phyloP scores from a whole-genome alignment of 805 yeast genomes.

The Nematodospora valgi region DNA sequence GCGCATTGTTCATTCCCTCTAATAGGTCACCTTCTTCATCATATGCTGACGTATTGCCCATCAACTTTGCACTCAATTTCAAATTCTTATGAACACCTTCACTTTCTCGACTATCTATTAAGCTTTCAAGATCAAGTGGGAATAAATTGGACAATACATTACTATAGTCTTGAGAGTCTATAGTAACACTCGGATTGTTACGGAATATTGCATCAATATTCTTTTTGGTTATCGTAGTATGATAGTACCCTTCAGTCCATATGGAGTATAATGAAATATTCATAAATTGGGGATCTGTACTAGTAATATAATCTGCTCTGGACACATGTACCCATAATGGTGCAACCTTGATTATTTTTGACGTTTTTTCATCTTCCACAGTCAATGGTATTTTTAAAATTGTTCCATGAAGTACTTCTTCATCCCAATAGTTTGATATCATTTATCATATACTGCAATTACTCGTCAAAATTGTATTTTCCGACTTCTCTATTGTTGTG shows the following conservation, averaged over 20 bases:
- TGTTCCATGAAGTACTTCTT: constrained; percentile 9
- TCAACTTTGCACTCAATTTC: constrained; percentile 17
- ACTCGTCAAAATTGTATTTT: too few species aligned
- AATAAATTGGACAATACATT: constrained; percentile 14
- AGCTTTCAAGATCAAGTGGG: constrained; percentile 11
- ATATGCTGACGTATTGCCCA: constrained; percentile 18
- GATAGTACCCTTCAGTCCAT: constrained; percentile 21
- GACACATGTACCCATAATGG: constrained; percentile 16
- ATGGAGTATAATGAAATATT: constrained; percentile 16
- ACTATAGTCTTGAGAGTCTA: constrained; percentile 7
- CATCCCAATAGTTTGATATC: too few species aligned
- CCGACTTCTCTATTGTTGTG: too few species aligned
- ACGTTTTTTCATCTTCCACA: constrained; percentile 15
- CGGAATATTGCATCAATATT: constrained; percentile 8
- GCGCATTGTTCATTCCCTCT: constrained; percentile 18
- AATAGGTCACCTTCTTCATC: constrained; percentile 16
- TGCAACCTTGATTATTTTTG: constrained; percentile 12
- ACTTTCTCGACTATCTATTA: constrained; percentile 4
- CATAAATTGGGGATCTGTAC: constrained; percentile 8
- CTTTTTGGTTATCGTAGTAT: constrained; percentile 11
- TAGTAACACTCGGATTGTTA: constrained; percentile 3
- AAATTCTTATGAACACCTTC: constrained; percentile 11
- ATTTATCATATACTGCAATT: too few species aligned
- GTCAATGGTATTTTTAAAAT: constrained; percentile 14
- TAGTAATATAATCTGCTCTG: constrained; percentile 6